Evolutionary conservation across 2,329 filamentous ascomycete genomes (phyloP), one percentile per base, ranked within the genome.

Genomic region (Neurospora sp.): DNA sequence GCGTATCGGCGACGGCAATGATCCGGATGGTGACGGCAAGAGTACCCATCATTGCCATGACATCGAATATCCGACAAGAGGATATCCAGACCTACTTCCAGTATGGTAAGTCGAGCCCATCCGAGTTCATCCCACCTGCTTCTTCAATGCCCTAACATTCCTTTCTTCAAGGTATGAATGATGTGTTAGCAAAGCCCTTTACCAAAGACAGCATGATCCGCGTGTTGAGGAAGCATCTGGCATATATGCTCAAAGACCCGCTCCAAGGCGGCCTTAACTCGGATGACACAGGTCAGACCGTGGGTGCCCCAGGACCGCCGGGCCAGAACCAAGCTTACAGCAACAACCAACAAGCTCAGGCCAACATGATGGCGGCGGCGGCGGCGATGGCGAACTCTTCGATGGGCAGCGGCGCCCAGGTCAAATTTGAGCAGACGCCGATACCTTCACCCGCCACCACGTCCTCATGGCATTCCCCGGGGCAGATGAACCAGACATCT

Each of bases 11-110:
- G 2, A 97, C 93, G 70, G 92, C 96, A 77, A 89, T 97, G 72
- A 97, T 99, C 74, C 89, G 95, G 68, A 92, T 97, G 77, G 93
- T 95, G 72, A 90, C 93, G 73, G 88, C 89, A 43, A 88, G 90
- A 6, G 90, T 92, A 23, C 96, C 96, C 0, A 96, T 99, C 76
- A 93, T 99, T 71, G 96, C 96, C 66, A 98, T 99, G 96, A 99
- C 96, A 3, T 97, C 95, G 3, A 99, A 98, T 78, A 98, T 99
- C 73, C 89, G 96, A 73, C 94, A 93, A 72, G 95, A 97, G 76
- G 96, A 99, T 78, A 96, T 98, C 72, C 92, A 95, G 69, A 94
- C 96, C 82, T 99, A 99, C 79, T 98, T 97, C 82, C 90, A 95
- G 76, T 94, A 97, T 82, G 96, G 94, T 96, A 86, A 84, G 90